Evolutionary conservation across 192 early-diverging fungal species (phyloP), one percentile per base, ranked within the genome.

Genomic region (Spizellomyces sp.): DNA sequence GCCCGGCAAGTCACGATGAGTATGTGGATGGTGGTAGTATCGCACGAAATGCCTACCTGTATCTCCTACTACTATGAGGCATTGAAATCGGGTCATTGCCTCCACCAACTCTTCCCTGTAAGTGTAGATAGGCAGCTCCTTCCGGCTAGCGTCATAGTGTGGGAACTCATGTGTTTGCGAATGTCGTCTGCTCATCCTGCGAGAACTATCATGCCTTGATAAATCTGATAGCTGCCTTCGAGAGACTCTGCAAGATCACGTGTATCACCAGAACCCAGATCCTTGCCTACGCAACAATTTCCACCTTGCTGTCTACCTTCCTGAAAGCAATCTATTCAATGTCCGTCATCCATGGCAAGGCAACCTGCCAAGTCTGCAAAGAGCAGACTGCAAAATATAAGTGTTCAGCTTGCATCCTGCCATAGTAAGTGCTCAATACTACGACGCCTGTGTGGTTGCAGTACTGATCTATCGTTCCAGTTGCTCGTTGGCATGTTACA

Each of bases 1-100:
- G 27, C 27, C 27, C 27, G 27, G 0, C 27, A 36, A 36, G 27
- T 36, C 27, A 36, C 27, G 27, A 36, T 36, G 3, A 36, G 27
- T 36, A 3, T 36, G 27, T 36, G 27, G 27, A 36, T 36, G 27
- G 27, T 54, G 14, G 1, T 54, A 54, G 1, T 54, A 54, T 14
- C 2, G 12, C 0, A 61, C 14, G 59, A 12, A 21, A 27, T 56
- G 48, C 45, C 47, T 79, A 82, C 88, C 85, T 8, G 82, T 87
- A 63, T 84, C 82, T 9, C 86, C 86, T 1, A 82, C 79, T 22
- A 87, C 79, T 15, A 87, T 67, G 10, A 84, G 80, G 41, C 89
- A 66, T 47, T 74, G 81, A 55, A 69, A 80, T 58, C 79, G 62
- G 14, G 17, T 8, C 36, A 82, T 67, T 9, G 82, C 81, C 21